Percentiles rank a stretch among this genome's conserved stretches.
Evolutionary conservation across 495 filamentous ascomycete species (phyloP).

Genomic region (Bryoglossum gracile): DNA sequence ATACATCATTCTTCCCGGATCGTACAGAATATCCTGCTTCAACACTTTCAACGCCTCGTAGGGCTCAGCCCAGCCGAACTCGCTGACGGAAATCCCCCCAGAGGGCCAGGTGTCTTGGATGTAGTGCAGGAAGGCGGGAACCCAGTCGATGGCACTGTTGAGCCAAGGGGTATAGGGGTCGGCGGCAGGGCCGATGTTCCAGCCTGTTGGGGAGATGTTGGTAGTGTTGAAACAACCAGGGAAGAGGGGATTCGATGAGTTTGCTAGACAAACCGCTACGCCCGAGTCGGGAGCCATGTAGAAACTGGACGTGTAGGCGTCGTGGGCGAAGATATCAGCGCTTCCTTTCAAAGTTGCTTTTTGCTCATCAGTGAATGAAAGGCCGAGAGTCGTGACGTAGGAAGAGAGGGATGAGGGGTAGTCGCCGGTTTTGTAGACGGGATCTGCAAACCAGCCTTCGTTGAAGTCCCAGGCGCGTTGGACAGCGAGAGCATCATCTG

Average conservation of each 20-base stretch:
- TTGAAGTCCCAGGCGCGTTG: constrained; percentile 20
- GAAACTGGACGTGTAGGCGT: constrained; percentile 28
- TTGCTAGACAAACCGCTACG: constrained; percentile 29
- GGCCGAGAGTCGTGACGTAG: constrained; percentile 26
- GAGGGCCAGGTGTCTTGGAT: constrained; percentile 20
- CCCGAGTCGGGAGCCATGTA: constrained; percentile 27
- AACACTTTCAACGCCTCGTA: constrained; percentile 31
- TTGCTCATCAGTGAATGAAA: constrained; percentile 31
- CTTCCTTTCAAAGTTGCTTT: constrained; percentile 36
- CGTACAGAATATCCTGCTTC: constrained; percentile 30
- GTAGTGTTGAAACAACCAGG: constrained; percentile 31
- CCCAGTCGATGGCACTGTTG: constrained; percentile 31
- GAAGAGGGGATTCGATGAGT: constrained; percentile 30
- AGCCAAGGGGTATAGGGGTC: constrained; percentile 36
- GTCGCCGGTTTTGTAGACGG: constrained; percentile 29
- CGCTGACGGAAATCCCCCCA: constrained; percentile 33
- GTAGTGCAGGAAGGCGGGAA: constrained; percentile 24
- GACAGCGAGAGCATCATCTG: constrained; percentile 18
- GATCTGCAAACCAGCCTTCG: constrained; percentile 20
- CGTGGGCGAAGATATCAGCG: constrained; percentile 36
- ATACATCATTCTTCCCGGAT: constrained; percentile 32
- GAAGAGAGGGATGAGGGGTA: constrained; percentile 35
- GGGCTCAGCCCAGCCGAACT: constrained; percentile 41
- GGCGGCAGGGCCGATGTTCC: constrained; percentile 33
- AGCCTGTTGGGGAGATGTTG: constrained; percentile 25